These are phyloP conservation scores for Trypanosoma grayi DNA, from an alignment of 208 protist species.

Conservation along the genomic window DNA sequence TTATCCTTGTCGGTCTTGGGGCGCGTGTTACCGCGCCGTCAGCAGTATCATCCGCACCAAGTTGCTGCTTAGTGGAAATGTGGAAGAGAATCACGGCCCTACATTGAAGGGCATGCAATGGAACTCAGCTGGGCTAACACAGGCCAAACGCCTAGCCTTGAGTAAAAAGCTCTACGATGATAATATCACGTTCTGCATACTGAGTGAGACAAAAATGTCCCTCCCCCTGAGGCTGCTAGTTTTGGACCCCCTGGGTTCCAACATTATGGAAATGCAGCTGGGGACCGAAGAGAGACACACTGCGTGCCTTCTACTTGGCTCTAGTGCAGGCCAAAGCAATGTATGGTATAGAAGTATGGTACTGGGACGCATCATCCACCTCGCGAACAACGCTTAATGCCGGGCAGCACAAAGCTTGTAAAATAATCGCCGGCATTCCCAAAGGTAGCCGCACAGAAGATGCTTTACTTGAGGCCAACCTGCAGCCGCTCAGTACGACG, in stretches of 20 bases:
- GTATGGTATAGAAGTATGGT: slow-evolving; percentile 9
- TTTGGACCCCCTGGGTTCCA: neutral
- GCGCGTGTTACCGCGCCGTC: too few species aligned
- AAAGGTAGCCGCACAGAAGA: neutral
- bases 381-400: neutral
- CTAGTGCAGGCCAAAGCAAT: slow-evolving; percentile 1
- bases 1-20: too few species aligned
- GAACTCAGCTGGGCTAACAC: slow-evolving; percentile 4
- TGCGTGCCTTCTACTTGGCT: neutral
- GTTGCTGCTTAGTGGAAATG: too few species aligned
- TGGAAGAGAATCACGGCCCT: too few species aligned
- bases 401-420: neutral
- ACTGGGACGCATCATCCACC: neutral
- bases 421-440: slow-evolving; percentile 1
- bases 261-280: neutral
- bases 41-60: too few species aligned
- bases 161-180: slow-evolving; percentile 1
- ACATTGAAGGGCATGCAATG: too few species aligned
- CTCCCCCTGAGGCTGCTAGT: neutral
- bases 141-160: slow-evolving; percentile 1
- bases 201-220: slow-evolving; percentile 7
- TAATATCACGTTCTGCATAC: slow-evolving; percentile 3
- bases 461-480: neutral
- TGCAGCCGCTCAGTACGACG: neutral
- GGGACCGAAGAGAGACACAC: slow-evolving; percentile 1